A percentile compares a stretch with the other conserved stretches of the same genome.
Evolutionary conservation across 2,329 filamentous ascomycete genomes (phyloP).

Genomic region (Fusarium austroafricanum): DNA sequence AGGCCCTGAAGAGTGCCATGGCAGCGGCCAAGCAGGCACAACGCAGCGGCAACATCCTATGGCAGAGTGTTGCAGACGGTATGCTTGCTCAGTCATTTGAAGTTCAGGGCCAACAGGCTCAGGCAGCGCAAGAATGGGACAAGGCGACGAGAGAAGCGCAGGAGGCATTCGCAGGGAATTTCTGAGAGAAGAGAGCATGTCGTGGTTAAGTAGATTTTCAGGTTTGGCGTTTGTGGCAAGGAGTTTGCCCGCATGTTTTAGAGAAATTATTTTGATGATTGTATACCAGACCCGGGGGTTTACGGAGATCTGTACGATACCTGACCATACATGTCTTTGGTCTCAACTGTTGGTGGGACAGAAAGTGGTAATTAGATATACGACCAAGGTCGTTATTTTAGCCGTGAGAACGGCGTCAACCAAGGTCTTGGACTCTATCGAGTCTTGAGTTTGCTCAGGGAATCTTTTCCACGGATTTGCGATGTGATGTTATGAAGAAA

Average conservation of each 20-base stretch:
- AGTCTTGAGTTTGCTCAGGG: conserved; percentile 31
- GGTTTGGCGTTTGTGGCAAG: conserved; percentile 43
- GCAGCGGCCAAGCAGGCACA: conserved; percentile 76
- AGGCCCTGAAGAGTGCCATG: conserved; percentile 80
- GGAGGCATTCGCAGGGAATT: conserved; percentile 55
- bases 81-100: conserved; percentile 82
- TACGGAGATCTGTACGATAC: conserved; percentile 38
- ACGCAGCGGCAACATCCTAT: conserved; percentile 76
- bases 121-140: conserved; percentile 56
- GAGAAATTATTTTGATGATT: conserved; percentile 43
- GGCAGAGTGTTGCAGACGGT: conserved; percentile 83
- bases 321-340: conserved; percentile 39
- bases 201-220: conserved; percentile 28
- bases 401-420: conserved; percentile 34
- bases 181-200: conserved; percentile 17
- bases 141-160: conserved; percentile 57
- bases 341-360: conserved; percentile 26
- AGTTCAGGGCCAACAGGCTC: conserved; percentile 71
- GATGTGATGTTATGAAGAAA: conserved; percentile 17
- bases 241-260: conserved; percentile 38
- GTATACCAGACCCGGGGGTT: conserved; percentile 42
- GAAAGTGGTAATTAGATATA: conserved; percentile 38
- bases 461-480: conserved; percentile 23
- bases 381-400: conserved; percentile 25
- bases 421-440: conserved; percentile 20